A percentile compares a stretch with the other conserved stretches of the same genome.
Conservation (phyloP, 768 basidiomycete genomes). For the Russula virescens region DNA sequence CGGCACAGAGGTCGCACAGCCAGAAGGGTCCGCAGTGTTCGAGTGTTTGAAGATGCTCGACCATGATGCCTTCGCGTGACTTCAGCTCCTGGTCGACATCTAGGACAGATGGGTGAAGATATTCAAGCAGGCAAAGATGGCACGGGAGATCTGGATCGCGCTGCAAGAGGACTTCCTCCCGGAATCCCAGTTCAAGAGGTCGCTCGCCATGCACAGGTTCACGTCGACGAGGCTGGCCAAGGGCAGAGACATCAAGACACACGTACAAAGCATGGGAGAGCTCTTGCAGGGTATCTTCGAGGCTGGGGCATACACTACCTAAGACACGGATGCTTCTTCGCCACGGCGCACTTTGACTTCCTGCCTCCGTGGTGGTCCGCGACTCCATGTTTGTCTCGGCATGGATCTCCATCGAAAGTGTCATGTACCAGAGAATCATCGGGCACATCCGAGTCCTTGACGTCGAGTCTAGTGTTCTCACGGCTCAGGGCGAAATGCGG, state of each 20-base stretch:
- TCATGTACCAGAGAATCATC: neutral
- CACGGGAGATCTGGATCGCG: slow-evolving; percentile 8
- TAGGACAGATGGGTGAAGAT: slow-evolving; percentile 14
- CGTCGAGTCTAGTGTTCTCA: too few species aligned
- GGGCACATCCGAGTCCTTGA: slow-evolving; percentile 19
- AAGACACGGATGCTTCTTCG: slow-evolving; percentile 4
- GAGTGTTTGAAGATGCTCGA: slow-evolving; percentile 16
- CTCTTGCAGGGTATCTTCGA: slow-evolving; percentile 18
- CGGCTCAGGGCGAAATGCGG: too few species aligned
- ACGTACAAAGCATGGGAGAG: slow-evolving; percentile 20
- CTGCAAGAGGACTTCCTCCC: slow-evolving; percentile 15
- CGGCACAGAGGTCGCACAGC: slow-evolving; percentile 8
- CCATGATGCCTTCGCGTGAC: slow-evolving; percentile 15
- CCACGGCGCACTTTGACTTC: slow-evolving; percentile 4
- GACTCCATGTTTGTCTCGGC: slow-evolving; percentile 11
- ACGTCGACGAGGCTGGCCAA: neutral
- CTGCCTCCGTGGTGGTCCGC: slow-evolving; percentile 17
- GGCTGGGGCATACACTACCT: neutral
- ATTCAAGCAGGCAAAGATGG: neutral
- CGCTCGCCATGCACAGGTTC: slow-evolving; percentile 17
- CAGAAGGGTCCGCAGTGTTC: neutral
- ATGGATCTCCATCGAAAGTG: slow-evolving; percentile 7
- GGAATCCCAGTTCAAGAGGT: slow-evolving; percentile 14
- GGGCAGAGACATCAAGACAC: slow-evolving; percentile 12
- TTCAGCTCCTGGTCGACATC: slow-evolving; percentile 16